phyloP scores from a whole-genome alignment of 2,329 filamentous ascomycete genomes.

The Chrysosporium keratinophilum region DNA sequence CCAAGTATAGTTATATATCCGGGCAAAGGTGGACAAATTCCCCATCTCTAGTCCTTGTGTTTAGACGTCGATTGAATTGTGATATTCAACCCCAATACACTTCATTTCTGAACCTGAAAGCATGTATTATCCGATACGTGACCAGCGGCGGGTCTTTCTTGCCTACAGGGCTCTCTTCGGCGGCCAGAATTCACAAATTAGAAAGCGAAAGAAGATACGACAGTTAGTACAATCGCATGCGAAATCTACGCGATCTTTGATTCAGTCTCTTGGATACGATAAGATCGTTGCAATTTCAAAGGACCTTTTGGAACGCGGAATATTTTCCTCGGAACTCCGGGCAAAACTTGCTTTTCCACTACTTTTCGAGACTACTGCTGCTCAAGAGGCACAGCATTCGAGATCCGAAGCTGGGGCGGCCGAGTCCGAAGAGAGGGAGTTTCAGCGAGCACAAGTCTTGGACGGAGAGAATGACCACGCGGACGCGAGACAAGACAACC shows the following conservation, averaged over 20 bases:
- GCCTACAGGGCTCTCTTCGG: background rate
- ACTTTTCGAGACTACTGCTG: background rate
- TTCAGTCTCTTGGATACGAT: background rate
- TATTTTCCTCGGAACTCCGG: slow-evolving; percentile 1
- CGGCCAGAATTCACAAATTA: background rate
- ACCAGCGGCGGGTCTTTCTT: background rate
- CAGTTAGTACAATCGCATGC: background rate
- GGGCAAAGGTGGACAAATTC: no score
- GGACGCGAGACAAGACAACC: no score
- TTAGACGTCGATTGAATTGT: no score
- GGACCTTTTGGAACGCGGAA: background rate
- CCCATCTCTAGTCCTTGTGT: no score
- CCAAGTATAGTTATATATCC: no score
- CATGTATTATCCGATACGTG: background rate
- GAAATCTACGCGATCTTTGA: background rate
- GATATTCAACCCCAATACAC: no score
- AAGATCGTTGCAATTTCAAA: background rate
- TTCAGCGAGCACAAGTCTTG: background rate
- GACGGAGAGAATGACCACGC: no score
- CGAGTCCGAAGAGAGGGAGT: background rate
- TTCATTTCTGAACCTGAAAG: no score
- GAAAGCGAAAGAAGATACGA: background rate
- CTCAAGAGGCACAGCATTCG: background rate
- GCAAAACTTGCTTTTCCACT: background rate
- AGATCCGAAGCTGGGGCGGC: background rate